Evolutionary conservation across 805 yeast genomes (phyloP), one percentile per base, ranked within the genome.

Genomic region (Yarrowia keelungensis): DNA sequence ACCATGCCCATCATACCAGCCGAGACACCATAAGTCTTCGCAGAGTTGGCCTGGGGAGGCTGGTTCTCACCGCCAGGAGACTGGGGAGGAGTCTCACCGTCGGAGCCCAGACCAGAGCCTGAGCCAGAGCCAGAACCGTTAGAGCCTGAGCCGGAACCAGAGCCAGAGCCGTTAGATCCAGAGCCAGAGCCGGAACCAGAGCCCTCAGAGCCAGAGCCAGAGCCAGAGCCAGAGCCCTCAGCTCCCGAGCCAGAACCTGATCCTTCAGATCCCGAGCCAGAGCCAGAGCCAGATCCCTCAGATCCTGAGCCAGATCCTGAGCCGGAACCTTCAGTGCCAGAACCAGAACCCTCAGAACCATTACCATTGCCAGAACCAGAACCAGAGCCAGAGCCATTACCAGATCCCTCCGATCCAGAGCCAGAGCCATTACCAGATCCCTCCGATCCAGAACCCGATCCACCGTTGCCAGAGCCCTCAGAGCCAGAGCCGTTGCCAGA

Each of bases 1-100:
- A 62, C 46, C 67, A 62, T 39, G 22, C 47, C 47, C 56, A 62
- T 47, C 54, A 62, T 47, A 22, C 47, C 54, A 39, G 45, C 56
- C 15, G 67, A 62, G 26, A 62, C 56, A 22, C 56, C 54, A 15
- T 38, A 49, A 16, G 54, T 47, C 47, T 38, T 62, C 10, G 67
- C 70, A 42, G 70, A 68, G 66, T 50, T 58, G 45, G 69, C 70
- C 47, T 41, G 62, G 16, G 61, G 35, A 32, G 62, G 62, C 14
- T 15, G 22, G 4, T 38, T 7, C n/a, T 41, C 45, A 11, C 56
- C 56, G 7, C 68, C 38, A 39, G 62, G 64, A 15, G 38, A 49
- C 39, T 49, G 53, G 53, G 53, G 53, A 49, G 53, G 39, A 32
- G 15, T 10, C 43, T 68, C 69, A 26, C 53, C 67, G 11, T 46